Evolutionary conservation across 768 basidiomycete genomes (phyloP).

Genomic region (Piloderma croceum): DNA sequence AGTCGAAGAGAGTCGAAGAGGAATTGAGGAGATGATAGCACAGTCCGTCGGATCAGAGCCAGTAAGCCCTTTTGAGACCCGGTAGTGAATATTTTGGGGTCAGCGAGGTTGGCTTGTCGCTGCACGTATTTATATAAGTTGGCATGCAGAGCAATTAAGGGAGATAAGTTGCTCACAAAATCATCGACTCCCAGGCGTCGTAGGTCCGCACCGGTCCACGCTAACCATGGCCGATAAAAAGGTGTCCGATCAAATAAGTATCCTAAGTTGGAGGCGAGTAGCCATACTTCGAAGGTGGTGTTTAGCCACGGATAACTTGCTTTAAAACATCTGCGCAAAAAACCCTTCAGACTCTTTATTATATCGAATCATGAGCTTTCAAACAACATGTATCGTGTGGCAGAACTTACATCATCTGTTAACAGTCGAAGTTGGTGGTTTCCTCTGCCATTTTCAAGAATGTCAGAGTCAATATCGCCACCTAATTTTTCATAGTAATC

Average conservation of each 20-base stretch:
- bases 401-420: slow-evolving; percentile 45
- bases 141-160: slow-evolving; percentile 1
- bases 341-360: slow-evolving; percentile 45
- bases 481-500: slow-evolving; percentile 90
- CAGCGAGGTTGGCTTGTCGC: slow-evolving; percentile 36
- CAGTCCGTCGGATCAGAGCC: slow-evolving; percentile 39
- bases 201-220: slow-evolving; percentile 78
- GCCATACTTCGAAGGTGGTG: slow-evolving; percentile 70
- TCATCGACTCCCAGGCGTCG: slow-evolving; percentile 76
- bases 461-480: slow-evolving; percentile 67
- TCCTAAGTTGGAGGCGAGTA: slow-evolving; percentile 77
- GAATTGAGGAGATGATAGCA: slow-evolving; percentile 52
- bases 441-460: slow-evolving; percentile 50
- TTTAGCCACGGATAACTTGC: slow-evolving; percentile 78
- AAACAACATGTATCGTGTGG: slow-evolving; percentile 5
- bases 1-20: slow-evolving; percentile 74
- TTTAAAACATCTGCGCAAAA: slow-evolving; percentile 62
- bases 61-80: slow-evolving; percentile 32
- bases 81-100: slow-evolving; percentile 14
- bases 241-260: slow-evolving; percentile 87
- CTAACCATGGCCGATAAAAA: slow-evolving; percentile 88
- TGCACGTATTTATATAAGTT: slow-evolving; percentile 17
- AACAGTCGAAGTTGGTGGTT: slow-evolving; percentile 39
- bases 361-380: not conserved
- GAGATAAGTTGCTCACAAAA: slow-evolving; percentile 45